Evolutionary conservation across 2,329 filamentous ascomycete species (phyloP).

Genomic region (Davidsoniella australis): DNA sequence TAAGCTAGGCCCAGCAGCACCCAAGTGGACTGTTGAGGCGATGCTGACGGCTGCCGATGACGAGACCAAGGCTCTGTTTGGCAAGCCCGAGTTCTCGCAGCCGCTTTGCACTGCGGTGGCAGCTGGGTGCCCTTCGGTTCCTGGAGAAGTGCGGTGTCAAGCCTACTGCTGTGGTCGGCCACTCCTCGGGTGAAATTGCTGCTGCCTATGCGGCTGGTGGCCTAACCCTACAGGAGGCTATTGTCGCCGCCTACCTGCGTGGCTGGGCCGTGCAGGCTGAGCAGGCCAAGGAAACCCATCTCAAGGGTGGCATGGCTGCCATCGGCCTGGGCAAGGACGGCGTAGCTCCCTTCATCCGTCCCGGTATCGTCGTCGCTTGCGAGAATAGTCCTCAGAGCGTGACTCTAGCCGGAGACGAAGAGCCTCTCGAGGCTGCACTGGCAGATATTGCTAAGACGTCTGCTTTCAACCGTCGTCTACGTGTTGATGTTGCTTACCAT

Average conservation of each 20-base stretch:
- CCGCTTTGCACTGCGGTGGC: slow-evolving; percentile 26
- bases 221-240: slow-evolving; percentile 17
- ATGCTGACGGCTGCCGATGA: slow-evolving; percentile 19
- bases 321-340: slow-evolving; percentile 16
- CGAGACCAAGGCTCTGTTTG: slow-evolving; percentile 19
- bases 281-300: slow-evolving; percentile 4
- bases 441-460: slow-evolving; percentile 9
- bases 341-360: background rate
- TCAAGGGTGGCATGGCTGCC: slow-evolving; percentile 19
- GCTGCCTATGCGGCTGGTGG: slow-evolving; percentile 20
- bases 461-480: slow-evolving; percentile 14
- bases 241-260: slow-evolving; percentile 20
- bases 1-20: slow-evolving; percentile 17
- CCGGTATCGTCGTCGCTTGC: slow-evolving; percentile 20
- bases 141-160: slow-evolving; percentile 18
- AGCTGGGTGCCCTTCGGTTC: slow-evolving; percentile 24
- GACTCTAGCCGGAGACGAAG: slow-evolving; percentile 21
- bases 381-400: slow-evolving; percentile 22
- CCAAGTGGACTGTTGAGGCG: slow-evolving; percentile 23
- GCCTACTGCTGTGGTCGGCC: slow-evolving; percentile 20
- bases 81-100: slow-evolving; percentile 20
- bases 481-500: slow-evolving; percentile 17
- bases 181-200: slow-evolving; percentile 25
- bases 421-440: slow-evolving; percentile 15
- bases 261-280: slow-evolving; percentile 26